Base-by-base conservation (phyloP, 768 basidiomycete species). In the Tulasnella sp. region DNA sequence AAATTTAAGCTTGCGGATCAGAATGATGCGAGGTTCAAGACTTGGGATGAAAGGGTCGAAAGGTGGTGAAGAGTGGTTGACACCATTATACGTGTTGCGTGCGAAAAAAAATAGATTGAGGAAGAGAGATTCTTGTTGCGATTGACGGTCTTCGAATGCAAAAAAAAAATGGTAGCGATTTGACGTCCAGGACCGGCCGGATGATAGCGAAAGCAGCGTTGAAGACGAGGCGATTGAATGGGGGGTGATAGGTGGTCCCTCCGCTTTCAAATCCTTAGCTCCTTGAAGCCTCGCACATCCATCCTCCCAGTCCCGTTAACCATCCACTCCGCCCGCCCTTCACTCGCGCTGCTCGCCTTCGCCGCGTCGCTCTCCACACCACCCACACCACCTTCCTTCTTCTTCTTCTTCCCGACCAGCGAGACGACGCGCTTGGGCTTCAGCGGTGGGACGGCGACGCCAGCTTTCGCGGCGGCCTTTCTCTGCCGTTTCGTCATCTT, bases 201-300 rank as follows among this genome's bases (percentile, higher is more conserved):
- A n/a, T n/a, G n/a, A n/a, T n/a, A n/a, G n/a, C n/a, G n/a, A n/a
- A n/a, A n/a, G n/a, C n/a, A n/a, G n/a, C 39, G 39, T 4, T 39
- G 39, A 39, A 39, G 39, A 39, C 39, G 39, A 39, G 39, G 39
- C 9, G 3, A 3, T 39, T 39, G 39, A 39, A 39, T 9, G 39
- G 9, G 39, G 39, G 5, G 39, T 3, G 5, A 39, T 3, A 9
- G 9, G 9, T 39, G 39, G 39, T 39, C 82, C 82, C 18, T 81
- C 81, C 0, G 71, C 81, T 39, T 81, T 80, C 78, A 90, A 79
- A 93, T 93, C 88, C 88, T 91, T 83, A 93, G 83, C 85, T 93
- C 92, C 81, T 91, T 85, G 83, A 93, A 93, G 75, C 92, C 92
- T 75, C 92, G 86, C 74, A 93, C 91, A 83, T 93, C 92, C 78